Evolutionary conservation across 306 rosid genomes (phyloP).

Genomic region (Dryas octopetala): DNA sequence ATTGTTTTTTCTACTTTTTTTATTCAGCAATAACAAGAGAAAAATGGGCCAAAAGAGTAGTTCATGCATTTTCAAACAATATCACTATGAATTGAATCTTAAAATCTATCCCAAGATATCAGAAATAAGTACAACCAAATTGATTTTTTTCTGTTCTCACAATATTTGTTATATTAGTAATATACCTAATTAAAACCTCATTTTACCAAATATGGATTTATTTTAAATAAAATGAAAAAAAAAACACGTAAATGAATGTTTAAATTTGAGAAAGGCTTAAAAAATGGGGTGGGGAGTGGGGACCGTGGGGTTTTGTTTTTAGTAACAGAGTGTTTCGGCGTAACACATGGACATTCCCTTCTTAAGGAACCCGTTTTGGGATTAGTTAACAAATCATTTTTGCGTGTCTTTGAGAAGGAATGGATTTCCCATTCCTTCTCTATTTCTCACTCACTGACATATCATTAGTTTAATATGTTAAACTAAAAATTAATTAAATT

Average conservation of each 20-base stretch:
- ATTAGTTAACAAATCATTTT: constrained; percentile 76
- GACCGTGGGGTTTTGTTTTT: not conserved
- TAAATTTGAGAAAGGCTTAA: not conserved
- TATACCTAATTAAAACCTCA: too few relatives aligned
- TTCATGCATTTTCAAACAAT: not conserved
- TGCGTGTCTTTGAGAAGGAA: constrained; percentile 23
- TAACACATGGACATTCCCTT: constrained; percentile 60
- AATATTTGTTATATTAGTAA: too few relatives aligned
- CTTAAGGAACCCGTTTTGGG: constrained; percentile 74
- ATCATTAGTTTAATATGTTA: not conserved
- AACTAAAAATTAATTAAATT: not conserved
- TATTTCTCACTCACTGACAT: not conserved
- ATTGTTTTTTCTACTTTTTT: not conserved
- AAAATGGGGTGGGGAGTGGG: not conserved
- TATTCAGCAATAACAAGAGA: not conserved
- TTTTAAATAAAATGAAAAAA: too few relatives aligned
- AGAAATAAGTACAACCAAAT: too few relatives aligned
- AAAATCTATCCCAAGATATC: not conserved
- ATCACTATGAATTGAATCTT: not conserved
- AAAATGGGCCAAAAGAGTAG: not conserved
- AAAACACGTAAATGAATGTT: too few relatives aligned
- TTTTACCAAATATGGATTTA: too few relatives aligned
- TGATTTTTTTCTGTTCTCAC: too few relatives aligned
- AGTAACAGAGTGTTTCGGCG: constrained; percentile 23
- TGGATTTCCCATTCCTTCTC: not conserved